phyloP scores from a whole-genome alignment of 139 green algal genomes.

The Raphidocelis subcapitata region DNA sequence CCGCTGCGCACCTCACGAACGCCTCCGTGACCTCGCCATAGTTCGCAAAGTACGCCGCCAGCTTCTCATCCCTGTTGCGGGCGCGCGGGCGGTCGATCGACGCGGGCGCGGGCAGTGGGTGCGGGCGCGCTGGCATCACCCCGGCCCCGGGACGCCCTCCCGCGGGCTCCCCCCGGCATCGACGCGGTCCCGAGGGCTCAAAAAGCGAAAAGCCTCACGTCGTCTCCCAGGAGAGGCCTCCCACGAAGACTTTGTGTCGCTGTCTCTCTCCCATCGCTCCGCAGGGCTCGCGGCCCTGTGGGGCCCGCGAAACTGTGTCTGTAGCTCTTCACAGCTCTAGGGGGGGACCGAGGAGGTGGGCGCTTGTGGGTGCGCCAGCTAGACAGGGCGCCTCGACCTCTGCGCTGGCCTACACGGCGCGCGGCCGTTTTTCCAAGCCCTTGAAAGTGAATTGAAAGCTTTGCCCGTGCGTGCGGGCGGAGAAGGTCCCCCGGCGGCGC shows the following conservation, averaged over 20 bases:
- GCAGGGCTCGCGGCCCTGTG: no score
- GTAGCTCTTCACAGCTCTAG: no score
- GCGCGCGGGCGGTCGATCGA: background rate
- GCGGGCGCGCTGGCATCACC: background rate
- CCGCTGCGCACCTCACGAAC: conserved; percentile 60
- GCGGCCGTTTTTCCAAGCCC: no score
- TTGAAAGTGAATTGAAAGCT: no score
- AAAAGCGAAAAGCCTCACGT: conserved; percentile 15
- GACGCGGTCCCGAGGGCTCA: background rate
- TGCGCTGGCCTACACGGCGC: no score
- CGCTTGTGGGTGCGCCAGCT: no score
- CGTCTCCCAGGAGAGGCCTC: conserved; percentile 84
- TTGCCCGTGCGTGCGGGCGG: no score
- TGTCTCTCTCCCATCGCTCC: no score
- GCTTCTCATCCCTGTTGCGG: conserved; percentile 18
- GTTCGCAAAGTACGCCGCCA: conserved; percentile 86
- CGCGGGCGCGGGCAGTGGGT: background rate
- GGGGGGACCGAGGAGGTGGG: no score
- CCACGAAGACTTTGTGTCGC: conserved; percentile 81
- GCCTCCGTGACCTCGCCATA: conserved; percentile 84
- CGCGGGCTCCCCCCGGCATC: background rate
- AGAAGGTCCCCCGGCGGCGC: no score
- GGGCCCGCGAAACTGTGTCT: no score
- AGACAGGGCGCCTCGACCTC: no score
- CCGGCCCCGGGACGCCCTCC: background rate